Evolutionary conservation across 2,329 filamentous ascomycete genomes (phyloP).

Genomic region (Ceratocystis alfenasii): DNA sequence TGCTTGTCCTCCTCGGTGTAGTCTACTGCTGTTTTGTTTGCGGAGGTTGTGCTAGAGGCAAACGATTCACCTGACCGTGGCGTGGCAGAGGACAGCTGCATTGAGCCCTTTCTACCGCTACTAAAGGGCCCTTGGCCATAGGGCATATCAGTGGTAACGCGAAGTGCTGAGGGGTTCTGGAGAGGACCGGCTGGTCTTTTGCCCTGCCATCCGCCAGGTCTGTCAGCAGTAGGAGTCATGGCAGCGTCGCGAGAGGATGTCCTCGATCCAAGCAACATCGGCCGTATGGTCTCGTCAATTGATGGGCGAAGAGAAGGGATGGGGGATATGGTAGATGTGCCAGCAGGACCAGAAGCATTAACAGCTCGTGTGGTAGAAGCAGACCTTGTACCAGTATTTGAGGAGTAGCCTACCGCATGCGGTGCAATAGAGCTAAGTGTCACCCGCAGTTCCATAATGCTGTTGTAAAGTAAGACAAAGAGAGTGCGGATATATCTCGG

Average conservation of each 20-base stretch:
- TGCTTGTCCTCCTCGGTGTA: constrained; percentile 64
- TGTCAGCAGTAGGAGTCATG: constrained; percentile 41
- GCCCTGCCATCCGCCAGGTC: constrained; percentile 32
- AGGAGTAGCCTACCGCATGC: constrained; percentile 8
- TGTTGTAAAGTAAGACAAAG: constrained; percentile 52
- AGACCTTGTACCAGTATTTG: constrained; percentile 11
- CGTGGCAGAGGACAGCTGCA: constrained; percentile 49
- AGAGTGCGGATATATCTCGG: constrained; percentile 55
- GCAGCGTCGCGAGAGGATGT: constrained; percentile 38
- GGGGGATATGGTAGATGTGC: constrained; percentile 17
- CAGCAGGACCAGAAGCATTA: neutral
- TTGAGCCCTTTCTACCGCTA: constrained; percentile 34
- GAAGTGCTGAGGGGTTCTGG: constrained; percentile 43
- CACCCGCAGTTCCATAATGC: constrained; percentile 53
- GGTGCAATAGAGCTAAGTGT: constrained; percentile 34
- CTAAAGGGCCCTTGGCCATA: constrained; percentile 35
- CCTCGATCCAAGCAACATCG: constrained; percentile 23
- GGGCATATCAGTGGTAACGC: constrained; percentile 44
- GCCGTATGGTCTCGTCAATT: constrained; percentile 39
- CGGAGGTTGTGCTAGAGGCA: constrained; percentile 39
- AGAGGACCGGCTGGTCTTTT: constrained; percentile 29
- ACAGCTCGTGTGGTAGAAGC: constrained; percentile 6
- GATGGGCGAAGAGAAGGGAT: constrained; percentile 12
- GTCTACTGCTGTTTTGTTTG: constrained; percentile 45
- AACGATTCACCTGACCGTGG: constrained; percentile 78